A percentile compares a stretch with the other conserved stretches of the same genome.
Conservation (phyloP, 495 filamentous ascomycete species). For the Aspergillus asperescens region DNA sequence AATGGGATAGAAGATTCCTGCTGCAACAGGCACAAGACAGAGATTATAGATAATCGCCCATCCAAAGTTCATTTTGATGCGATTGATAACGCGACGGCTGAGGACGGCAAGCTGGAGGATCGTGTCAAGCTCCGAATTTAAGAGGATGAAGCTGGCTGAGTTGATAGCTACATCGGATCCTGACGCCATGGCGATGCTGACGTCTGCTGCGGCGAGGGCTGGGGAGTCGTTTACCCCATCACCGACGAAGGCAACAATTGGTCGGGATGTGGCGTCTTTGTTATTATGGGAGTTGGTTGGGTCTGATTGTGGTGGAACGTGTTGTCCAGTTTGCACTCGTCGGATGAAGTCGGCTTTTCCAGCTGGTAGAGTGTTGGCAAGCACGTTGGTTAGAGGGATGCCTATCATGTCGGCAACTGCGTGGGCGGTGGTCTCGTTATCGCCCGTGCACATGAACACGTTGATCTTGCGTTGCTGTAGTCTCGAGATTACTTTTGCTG, state of each 20-base stretch:
- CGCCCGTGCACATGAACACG: slow-evolving; percentile 92
- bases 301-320: background rate
- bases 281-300: no score
- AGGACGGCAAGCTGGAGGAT: slow-evolving; percentile 71
- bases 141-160: slow-evolving; percentile 78
- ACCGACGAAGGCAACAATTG: slow-evolving; percentile 61
- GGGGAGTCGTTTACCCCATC: slow-evolving; percentile 90
- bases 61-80: slow-evolving; percentile 80
- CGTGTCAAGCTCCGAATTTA: slow-evolving; percentile 62
- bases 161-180: slow-evolving; percentile 82
- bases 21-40: slow-evolving; percentile 73
- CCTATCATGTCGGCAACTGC: slow-evolving; percentile 70
- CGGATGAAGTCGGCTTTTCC: slow-evolving; percentile 83
- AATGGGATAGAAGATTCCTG: slow-evolving; percentile 73
- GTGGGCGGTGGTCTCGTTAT: slow-evolving; percentile 52
- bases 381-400: slow-evolving; percentile 68
- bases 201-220: slow-evolving; percentile 71
- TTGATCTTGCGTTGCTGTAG: slow-evolving; percentile 59
- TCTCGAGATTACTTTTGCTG: slow-evolving; percentile 57
- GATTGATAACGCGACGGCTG: slow-evolving; percentile 62
- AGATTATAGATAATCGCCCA: slow-evolving; percentile 89
- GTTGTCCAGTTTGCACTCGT: slow-evolving; percentile 56
- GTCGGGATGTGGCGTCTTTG: background rate
- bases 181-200: slow-evolving; percentile 78
- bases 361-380: slow-evolving; percentile 80